These are phyloP conservation scores for Macrophomina phaseolina DNA, from an alignment of 2,329 filamentous ascomycete species.

Conservation along the genomic window DNA sequence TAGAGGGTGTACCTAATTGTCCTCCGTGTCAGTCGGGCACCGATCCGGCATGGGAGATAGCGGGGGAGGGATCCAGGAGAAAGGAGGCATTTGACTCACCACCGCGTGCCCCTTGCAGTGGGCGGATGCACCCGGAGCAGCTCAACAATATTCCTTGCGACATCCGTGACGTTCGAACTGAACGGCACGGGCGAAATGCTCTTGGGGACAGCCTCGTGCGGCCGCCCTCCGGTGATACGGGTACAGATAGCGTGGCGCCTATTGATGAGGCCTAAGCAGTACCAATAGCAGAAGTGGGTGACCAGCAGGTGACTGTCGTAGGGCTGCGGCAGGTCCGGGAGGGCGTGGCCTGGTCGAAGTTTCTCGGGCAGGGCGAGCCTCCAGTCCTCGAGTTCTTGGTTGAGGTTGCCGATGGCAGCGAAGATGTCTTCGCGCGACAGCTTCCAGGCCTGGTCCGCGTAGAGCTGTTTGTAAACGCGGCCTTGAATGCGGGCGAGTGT, in stretches of 20 bases:
- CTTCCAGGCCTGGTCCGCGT: neutral
- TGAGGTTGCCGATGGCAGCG: neutral
- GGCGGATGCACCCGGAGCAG: neutral
- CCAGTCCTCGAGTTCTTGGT: conserved; percentile 1
- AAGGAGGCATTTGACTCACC: neutral
- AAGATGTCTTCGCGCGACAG: neutral
- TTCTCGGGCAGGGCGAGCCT: neutral
- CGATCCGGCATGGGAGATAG: no score
- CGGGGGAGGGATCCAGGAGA: no score
- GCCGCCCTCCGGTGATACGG: neutral
- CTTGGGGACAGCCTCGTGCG: neutral
- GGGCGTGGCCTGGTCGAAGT: neutral
- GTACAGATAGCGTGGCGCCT: conserved; percentile 1
- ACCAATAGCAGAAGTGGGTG: conserved; percentile 10
- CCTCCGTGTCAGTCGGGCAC: no score
- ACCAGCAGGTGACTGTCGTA: neutral
- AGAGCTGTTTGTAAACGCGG: conserved; percentile 3
- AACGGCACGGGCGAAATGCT: neutral
- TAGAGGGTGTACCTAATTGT: conserved; percentile 1
- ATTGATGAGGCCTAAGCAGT: neutral
- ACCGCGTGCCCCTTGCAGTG: neutral
- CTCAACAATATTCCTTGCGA: neutral
- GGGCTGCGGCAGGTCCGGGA: neutral
- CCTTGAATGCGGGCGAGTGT: neutral
- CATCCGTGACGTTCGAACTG: neutral